Conservation (phyloP, 148 eudicot genomes). For the Rhododendron simsii region DNA sequence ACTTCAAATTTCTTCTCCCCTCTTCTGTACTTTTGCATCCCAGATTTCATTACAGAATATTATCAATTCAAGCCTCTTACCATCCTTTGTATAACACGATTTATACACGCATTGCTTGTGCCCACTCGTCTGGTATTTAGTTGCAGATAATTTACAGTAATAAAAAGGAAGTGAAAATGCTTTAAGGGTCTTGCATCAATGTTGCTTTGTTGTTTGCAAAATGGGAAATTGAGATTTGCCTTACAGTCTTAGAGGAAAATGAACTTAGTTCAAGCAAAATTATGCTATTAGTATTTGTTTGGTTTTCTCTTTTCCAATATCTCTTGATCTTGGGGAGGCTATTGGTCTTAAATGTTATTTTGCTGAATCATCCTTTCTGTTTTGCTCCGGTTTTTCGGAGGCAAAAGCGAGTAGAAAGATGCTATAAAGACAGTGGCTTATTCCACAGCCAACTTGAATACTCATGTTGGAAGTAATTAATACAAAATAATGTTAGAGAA, state of each 20-base stretch:
- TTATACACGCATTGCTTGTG: no score
- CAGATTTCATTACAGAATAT: no score
- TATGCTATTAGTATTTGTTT: not conserved
- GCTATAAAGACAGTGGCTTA: not conserved
- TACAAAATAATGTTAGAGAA: not conserved
- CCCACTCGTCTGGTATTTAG: not conserved
- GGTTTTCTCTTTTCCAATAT: not conserved
- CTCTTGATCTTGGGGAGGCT: not conserved
- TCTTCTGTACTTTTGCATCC: no score
- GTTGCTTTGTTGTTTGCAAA: not conserved
- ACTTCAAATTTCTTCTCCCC: no score
- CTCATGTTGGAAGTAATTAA: not conserved
- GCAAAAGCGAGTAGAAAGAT: not conserved
- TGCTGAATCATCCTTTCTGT: not conserved
- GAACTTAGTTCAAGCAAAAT: not conserved
- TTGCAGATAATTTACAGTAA: not conserved
- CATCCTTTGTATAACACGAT: no score
- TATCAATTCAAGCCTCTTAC: no score
- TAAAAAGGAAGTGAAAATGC: not conserved
- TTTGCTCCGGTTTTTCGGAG: not conserved
- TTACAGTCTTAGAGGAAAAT: not conserved
- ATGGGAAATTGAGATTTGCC: not conserved
- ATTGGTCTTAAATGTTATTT: not conserved
- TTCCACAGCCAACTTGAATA: not conserved
- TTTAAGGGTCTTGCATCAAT: not conserved